Conservation (phyloP, 352 stramenopile genomes). For the Phytopythium vexans region DNA sequence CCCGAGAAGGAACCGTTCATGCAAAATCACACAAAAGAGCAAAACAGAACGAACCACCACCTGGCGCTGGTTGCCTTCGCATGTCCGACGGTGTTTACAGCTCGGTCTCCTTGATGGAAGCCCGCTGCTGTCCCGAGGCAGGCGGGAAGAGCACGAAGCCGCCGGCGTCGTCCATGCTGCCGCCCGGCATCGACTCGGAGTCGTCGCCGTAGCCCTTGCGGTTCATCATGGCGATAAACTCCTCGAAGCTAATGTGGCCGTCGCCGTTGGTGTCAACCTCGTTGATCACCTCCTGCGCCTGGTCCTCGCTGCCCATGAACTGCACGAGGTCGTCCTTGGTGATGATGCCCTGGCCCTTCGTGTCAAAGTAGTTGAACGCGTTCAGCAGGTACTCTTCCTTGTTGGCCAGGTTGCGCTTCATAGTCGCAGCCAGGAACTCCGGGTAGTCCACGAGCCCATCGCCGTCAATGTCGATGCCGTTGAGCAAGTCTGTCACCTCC, state of each 20-base stretch:
- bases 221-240: constrained; percentile 92
- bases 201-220: constrained; percentile 82
- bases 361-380: constrained; percentile 91
- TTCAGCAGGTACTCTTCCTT: constrained; percentile 87
- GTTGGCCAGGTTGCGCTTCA: constrained; percentile 87
- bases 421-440: constrained; percentile 90
- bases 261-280: constrained; percentile 91
- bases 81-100: constrained; percentile 29
- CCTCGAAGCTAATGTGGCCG: constrained; percentile 90
- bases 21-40: no score
- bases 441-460: constrained; percentile 87
- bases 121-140: constrained; percentile 28
- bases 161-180: constrained; percentile 55
- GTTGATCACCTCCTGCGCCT: constrained; percentile 90
- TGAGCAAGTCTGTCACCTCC: constrained; percentile 84
- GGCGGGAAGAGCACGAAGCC: constrained; percentile 37
- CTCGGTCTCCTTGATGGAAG: constrained; percentile 69
- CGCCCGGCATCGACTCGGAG: constrained; percentile 32
- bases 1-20: no score
- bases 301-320: constrained; percentile 91
- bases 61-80: no score
- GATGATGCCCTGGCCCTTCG: constrained; percentile 81
- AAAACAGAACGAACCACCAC: no score
- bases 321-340: constrained; percentile 87
- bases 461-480: constrained; percentile 90